phyloP scores from a whole-genome alignment of 306 rosid genomes.

The Morella rubra region DNA sequence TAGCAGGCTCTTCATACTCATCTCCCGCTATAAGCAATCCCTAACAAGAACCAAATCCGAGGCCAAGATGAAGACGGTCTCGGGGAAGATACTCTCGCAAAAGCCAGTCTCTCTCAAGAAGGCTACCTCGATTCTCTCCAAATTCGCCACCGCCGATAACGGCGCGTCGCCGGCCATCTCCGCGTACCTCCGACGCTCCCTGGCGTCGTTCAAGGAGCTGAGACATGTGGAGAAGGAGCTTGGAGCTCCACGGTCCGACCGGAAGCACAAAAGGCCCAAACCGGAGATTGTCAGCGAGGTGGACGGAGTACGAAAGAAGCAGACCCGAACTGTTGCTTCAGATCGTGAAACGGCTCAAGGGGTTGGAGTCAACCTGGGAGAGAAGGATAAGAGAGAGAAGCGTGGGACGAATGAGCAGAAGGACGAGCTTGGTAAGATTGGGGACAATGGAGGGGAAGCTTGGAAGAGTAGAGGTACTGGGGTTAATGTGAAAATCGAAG shows the following conservation, averaged over 20 bases:
- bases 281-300: constrained; percentile 18
- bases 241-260: not conserved
- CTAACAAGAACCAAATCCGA: too few species aligned
- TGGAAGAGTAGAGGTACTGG: constrained; percentile 4
- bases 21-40: too few species aligned
- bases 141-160: constrained; percentile 32
- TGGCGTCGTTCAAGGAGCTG: constrained; percentile 48
- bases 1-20: too few species aligned
- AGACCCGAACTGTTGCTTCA: not conserved
- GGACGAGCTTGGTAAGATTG: not conserved
- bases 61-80: constrained; percentile 35
- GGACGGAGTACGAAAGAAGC: not conserved
- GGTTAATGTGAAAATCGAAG: not conserved
- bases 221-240: constrained; percentile 41
- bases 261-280: constrained; percentile 4
- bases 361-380: too few species aligned
- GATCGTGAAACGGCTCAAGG: not conserved
- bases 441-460: constrained; percentile 5
- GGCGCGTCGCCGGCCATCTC: constrained; percentile 35
- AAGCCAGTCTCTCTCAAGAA: constrained; percentile 47
- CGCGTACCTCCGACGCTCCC: constrained; percentile 47
- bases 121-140: constrained; percentile 43
- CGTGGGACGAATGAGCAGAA: not conserved
- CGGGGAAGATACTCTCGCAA: constrained; percentile 32
- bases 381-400: not conserved